Conservation (phyloP, 2,329 filamentous ascomycete genomes). For the Ophiosphaerella korrae region DNA sequence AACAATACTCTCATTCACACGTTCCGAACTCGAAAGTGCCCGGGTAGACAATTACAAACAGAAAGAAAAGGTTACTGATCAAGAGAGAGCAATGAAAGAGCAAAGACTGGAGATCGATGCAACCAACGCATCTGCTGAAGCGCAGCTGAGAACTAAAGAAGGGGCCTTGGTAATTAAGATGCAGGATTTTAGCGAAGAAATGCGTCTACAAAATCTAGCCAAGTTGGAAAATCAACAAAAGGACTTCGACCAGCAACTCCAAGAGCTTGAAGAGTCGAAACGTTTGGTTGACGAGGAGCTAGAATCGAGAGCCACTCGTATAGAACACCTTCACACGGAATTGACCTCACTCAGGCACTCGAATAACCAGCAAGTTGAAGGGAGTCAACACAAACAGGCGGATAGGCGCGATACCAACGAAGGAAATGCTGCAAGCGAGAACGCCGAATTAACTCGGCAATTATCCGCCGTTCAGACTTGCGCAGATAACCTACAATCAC, state of each 20-base stretch:
- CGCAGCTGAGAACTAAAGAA: slow-evolving; percentile 24
- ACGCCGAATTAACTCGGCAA: slow-evolving; percentile 19
- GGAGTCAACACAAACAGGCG: slow-evolving; percentile 4
- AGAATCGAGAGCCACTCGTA: slow-evolving; percentile 9
- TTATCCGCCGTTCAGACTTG: slow-evolving; percentile 31
- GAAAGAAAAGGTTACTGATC: slow-evolving; percentile 23
- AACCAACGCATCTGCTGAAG: slow-evolving; percentile 9
- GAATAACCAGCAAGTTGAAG: slow-evolving; percentile 14
- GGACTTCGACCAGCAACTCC: slow-evolving; percentile 29
- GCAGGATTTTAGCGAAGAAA: slow-evolving; percentile 35
- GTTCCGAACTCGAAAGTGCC: slow-evolving; percentile 36
- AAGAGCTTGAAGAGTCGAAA: slow-evolving; percentile 21
- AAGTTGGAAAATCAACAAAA: slow-evolving; percentile 35
- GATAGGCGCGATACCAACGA: not conserved
- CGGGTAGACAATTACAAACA: slow-evolving; percentile 38
- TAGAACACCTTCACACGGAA: slow-evolving; percentile 23
- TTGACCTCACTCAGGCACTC: slow-evolving; percentile 15
- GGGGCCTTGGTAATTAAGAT: slow-evolving; percentile 27
- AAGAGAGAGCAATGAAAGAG: slow-evolving; percentile 24
- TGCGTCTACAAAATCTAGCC: slow-evolving; percentile 28
- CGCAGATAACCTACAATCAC: slow-evolving; percentile 30
- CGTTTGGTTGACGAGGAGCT: slow-evolving; percentile 17
- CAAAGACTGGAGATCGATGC: slow-evolving; percentile 16
- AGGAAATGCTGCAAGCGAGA: slow-evolving; percentile 12
- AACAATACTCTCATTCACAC: slow-evolving; percentile 41